Evolutionary conservation across 345 rosid species (phyloP), one percentile per base, ranked within the genome.

Genomic region (Nephelium lappaceum): DNA sequence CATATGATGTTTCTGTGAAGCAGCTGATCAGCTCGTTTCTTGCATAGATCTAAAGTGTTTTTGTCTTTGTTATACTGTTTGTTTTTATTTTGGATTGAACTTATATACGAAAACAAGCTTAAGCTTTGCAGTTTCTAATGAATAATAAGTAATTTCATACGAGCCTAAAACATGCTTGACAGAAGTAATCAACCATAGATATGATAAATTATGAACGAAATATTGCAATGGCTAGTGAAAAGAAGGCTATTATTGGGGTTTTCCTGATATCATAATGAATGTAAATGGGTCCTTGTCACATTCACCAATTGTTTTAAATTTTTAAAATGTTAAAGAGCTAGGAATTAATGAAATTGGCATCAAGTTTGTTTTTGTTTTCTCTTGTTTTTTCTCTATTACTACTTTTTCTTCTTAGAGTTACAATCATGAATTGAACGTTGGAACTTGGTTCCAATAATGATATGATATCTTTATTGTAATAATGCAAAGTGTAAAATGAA

Each of bases 381-480:
- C 5, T 5, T 9, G 15, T 55, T 61, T 43, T 61, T 10, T 2
- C 58, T 53, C 18, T 15, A 51, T 51, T 51, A 51, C 57, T 51
- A 51, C 57, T 5, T 51, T 51, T 51, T 51, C n/a, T 51, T 51
- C 19, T 62, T n/a, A 27, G 38, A 73, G 81, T 18, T 68, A 68
- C 76, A 67, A 74, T 72, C 31, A 72, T 82, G 81, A 81, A 81
- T 58, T 71, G 49, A 79, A 85, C 83, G 72, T 90, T 86, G 93
- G 90, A 86, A 91, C 87, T 88, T 90, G 93, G 79, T 81, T 90
- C 83, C 85, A 81, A 82, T 83, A 82, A 85, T 88, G 84, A 83
- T 82, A 80, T 81, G 83, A 80, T 81, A 85, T 75, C 87, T 69
- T 81, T 76, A 83, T 80, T 72, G 81, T 80, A 84, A 86, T 82